Evolutionary conservation across 2,329 filamentous ascomycete species (phyloP).

Genomic region (Coleophoma crateriformis): DNA sequence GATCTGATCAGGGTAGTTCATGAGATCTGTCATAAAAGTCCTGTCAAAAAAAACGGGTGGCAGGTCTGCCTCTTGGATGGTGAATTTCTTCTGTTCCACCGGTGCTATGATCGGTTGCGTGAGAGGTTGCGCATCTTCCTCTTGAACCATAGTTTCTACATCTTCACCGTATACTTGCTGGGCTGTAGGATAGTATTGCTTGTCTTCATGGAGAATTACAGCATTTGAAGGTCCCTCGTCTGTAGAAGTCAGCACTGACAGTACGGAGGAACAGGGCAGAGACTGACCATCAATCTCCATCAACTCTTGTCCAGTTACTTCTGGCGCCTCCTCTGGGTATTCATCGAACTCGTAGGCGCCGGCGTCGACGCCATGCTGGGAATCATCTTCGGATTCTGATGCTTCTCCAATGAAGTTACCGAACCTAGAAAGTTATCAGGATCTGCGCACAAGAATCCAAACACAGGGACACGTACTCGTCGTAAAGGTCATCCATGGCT

Average conservation of each 20-base stretch:
- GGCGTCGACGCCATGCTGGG: constrained; percentile 67
- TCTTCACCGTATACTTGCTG: constrained; percentile 91
- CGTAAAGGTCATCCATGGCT: constrained; percentile 90
- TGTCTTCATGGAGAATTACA: constrained; percentile 97
- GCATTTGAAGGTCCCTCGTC: constrained; percentile 89
- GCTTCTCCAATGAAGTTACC: constrained; percentile 98
- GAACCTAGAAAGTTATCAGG: constrained; percentile 55
- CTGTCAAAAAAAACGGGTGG: constrained; percentile 84
- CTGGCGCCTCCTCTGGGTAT: constrained; percentile 55
- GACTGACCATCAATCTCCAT: constrained; percentile 84
- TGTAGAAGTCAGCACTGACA: constrained; percentile 27
- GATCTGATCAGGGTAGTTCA: constrained; percentile 93
- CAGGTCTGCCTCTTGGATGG: constrained; percentile 84
- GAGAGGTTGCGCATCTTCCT: constrained; percentile 93
- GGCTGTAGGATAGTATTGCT: constrained; percentile 98
- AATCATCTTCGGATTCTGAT: constrained; percentile 81
- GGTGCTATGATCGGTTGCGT: constrained; percentile 91
- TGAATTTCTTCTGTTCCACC: constrained; percentile 92
- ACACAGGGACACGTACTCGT: constrained; percentile 60
- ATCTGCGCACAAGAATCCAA: not conserved
- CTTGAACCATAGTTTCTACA: constrained; percentile 92
- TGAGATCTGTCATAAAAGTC: constrained; percentile 89
- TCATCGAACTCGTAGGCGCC: constrained; percentile 80
- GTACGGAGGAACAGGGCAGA: not conserved
- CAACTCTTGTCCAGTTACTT: constrained; percentile 68